Base-by-base conservation (phyloP, 2,329 filamentous ascomycete species). In the Arthrobotrys pseudoclavata region DNA sequence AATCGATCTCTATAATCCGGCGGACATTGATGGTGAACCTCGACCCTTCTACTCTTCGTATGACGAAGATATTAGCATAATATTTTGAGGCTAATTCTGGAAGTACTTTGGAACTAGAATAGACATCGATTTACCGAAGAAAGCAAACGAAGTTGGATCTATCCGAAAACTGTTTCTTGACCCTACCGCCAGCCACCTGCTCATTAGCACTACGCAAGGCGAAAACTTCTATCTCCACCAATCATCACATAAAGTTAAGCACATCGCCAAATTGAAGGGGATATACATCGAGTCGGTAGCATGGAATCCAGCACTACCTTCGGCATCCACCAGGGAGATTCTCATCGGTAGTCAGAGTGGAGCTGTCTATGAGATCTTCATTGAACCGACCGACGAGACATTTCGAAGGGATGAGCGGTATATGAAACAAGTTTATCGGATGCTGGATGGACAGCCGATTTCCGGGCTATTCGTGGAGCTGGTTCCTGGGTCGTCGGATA, bases 141-240 rank as follows among this genome's bases (percentile, higher is more conserved):
- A 95, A 82, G 89, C 93, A 15, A 91, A 93, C 42, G 95, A 99
- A 84, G 89, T 96, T 76, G 96, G 96, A 80, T 89, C 97, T 64
- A 98, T 99, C 82, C 91, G 92, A 81, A 93, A 92, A 86, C 93
- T 99, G 89, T 99, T 99, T 85, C 91, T 99, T 82, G 96, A 99
- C 83, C 95, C 96, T 29, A 97, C 95, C 10, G 96, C 96, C 29
- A 97, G 94, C 4, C 96, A 99, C 85, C 87, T 99, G 29, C 89
- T 99, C 80, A 90, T 99, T 80, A 94, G 92, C 83, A 99, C 96
- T 2, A 91, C 93, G 4, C 89, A 94, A 47, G 94, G 94, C 83
- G 96, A 99, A 84, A 98, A 97, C 85, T 99, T 94, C 86, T 99
- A 99, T 84, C 91, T 99, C 9, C 96, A 99, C 84, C 95, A 94